Evolutionary conservation across 768 basidiomycete species (phyloP), one percentile per base, ranked within the genome.

Genomic region (Pholiota molesta): DNA sequence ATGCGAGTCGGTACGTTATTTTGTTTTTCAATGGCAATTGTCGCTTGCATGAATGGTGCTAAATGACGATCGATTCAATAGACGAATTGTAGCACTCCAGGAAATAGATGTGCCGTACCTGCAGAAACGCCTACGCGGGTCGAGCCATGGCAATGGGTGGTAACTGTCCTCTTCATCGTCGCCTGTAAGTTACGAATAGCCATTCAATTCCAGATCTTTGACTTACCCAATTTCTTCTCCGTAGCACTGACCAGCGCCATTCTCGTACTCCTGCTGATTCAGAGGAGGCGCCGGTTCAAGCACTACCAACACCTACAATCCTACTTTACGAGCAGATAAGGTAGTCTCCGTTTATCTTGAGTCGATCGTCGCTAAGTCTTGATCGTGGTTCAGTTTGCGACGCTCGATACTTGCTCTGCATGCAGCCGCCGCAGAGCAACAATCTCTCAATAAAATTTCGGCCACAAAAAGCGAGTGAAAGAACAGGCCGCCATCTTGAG

Each of bases 271-370:
- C 74, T 74, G 2, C 62, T 82, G 11, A 54, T 81, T 10, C 78
- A 84, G 67, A 78, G 76, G 29, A 76, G 80, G 9, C 73, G 78
- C 52, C 79, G 78, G 13, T 69, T 75, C 6, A 63, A 63, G 6
- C 73, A 73, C 5, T 78, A 79, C 54, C 75, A 75, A 47, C 78
- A 79, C 62, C 62, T 85, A 33, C 71, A 77, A 42, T 79, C 82
- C 44, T 84, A 84, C 65, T 84, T 60, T 68, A 77, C 26, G 82
- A 85, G 64, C 84, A 85, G 65, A 71, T 80, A 35, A 73, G 70
- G 79, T 80, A 23, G 8, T n/a, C 16, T 13, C 26, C 28, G 8
- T 49, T 2, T 17, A 21, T 44, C 8, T 14, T 1, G 42, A 49
- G 13, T 26, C 23, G n/a, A 5, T 19, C 14, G 5, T 23, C 3